Evolutionary conservation across 2,329 filamentous ascomycete genomes (phyloP), one percentile per base, ranked within the genome.

Genomic region (Pseudogymnoascus sp.): DNA sequence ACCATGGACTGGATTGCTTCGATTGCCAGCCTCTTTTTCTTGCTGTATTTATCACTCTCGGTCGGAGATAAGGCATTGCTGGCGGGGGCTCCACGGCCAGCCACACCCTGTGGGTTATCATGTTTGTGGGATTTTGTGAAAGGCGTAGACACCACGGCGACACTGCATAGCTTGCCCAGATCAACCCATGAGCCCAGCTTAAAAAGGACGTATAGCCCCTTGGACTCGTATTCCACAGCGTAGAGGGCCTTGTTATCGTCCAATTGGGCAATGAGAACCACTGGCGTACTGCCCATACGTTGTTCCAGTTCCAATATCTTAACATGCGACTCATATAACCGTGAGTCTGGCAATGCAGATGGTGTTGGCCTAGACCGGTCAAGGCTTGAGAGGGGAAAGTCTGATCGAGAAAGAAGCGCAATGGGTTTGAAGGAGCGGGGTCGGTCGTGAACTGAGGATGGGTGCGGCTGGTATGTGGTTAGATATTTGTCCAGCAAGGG

Each of bases 141-240:
- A 39, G 73, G 65, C 66, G 75, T 80, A 13, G 77, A 77, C 2
- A 78, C 80, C 0, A 82, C 83, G 41, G 85, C 83, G 41, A 79
- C 74, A 10, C 74, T 72, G 23, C 76, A 75, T 28, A 92, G 76
- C 6, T 79, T 76, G 37, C 81, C 79, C 62, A 88, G 72, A 66
- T 86, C 82, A 21, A 90, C 80, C 87, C 88, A 90, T 19, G 78
- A 75, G 1, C 85, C 87, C 48, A 95, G 77, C 69, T 83, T 86
- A 74, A 87, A 92, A 25, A 91, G 73, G 10, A 84, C 83, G 73
- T 90, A 93, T 3, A 88, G 77, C 0, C 82, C 81, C 57, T 77
- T 75, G 14, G 80, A 77, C 37, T 90, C 84, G 23, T 84, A 81
- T 76, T 93, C 90, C n/a, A 90, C 76, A 11, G 82, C 87, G 72